Evolutionary conservation across 495 filamentous ascomycete species (phyloP), one percentile per base, ranked within the genome.

Genomic region (Annulohypoxylon moriforme): DNA sequence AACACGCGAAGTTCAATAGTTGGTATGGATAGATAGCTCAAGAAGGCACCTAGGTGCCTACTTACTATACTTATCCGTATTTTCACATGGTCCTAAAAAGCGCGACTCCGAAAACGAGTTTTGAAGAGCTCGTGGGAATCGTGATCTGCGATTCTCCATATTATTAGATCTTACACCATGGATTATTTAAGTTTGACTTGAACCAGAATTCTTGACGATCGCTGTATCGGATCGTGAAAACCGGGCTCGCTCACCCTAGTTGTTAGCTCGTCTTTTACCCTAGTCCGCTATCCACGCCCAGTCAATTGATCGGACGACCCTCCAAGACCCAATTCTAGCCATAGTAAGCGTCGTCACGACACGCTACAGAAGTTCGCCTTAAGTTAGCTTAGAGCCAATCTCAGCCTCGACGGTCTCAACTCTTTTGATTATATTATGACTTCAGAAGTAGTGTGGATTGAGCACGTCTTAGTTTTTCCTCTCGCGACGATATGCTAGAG

Each of bases 311-410:
- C 49, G 29, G 47, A 31, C 47, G 49, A 49, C 57, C 49, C 38
- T 46, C 49, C 50, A 61, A 20, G 16, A 61, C 3, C 27, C 8
- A 16, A 14, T 16, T 40, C 22, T 42, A 29, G 59, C 49, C 49
- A 14, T 69, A 63, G 67, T 69, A 69, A 69, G 67, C 67, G 44
- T 63, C 47, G 50, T 47, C 65, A 68, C 40, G 27, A 4, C 18
- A 22, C 40, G 14, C n/a, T 18, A 33, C 33, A 10, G 24, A 8
- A n/a, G 1, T 20, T 56, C 20, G 47, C 65, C 38, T 47, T 27
- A 49, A 47, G 47, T 27, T 61, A 33, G 18, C 22, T 9, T 10
- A 31, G 29, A 44, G 25, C n/a, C 31, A 25, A 47, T 61, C 31
- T 38, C 46, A 53, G 20, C 33, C 22, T 27, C 36, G 27, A 46